Conservation (phyloP, 768 basidiomycete genomes). For the Lentinula raphanica region DNA sequence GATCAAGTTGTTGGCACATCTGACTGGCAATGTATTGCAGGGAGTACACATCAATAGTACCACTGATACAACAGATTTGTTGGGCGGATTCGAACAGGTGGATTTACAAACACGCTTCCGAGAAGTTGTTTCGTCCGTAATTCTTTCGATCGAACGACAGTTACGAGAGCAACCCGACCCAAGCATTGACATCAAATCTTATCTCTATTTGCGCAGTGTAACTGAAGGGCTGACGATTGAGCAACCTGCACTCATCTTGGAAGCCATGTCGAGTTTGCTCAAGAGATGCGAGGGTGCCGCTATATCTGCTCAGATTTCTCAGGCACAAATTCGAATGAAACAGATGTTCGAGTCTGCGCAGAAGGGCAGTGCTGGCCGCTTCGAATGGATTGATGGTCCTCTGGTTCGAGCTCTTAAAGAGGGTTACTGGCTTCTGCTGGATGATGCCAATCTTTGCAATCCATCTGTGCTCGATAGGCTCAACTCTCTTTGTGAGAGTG, state of each 20-base stretch:
- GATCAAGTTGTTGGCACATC: constrained; percentile 62
- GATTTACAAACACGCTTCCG: constrained; percentile 43
- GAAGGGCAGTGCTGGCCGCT: constrained; percentile 42
- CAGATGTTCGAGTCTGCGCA: constrained; percentile 11
- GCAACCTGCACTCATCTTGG: background rate
- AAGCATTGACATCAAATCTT: background rate
- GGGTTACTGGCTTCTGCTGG: constrained; percentile 88
- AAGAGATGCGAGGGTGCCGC: background rate
- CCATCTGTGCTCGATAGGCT: constrained; percentile 94
- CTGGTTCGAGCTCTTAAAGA: constrained; percentile 78
- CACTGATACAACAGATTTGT: constrained; percentile 88
- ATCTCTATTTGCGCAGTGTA: background rate
- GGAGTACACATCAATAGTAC: constrained; percentile 80
- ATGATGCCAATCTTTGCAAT: constrained; percentile 91
- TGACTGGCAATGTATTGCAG: constrained; percentile 61
- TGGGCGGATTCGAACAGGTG: constrained; percentile 94
- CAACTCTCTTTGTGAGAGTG: constrained; percentile 90
- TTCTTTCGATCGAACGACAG: constrained; percentile 32
- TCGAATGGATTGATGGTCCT: constrained; percentile 96
- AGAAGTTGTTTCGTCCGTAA: constrained; percentile 33
- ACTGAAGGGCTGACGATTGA: background rate
- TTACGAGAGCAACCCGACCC: constrained; percentile 25
- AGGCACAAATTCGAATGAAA: constrained; percentile 10
- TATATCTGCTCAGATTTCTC: background rate
- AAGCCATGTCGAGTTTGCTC: background rate